Evolutionary conservation across 1,284 basidiomycete species (phyloP).

Genomic region (Ganoderma lingzhi): DNA sequence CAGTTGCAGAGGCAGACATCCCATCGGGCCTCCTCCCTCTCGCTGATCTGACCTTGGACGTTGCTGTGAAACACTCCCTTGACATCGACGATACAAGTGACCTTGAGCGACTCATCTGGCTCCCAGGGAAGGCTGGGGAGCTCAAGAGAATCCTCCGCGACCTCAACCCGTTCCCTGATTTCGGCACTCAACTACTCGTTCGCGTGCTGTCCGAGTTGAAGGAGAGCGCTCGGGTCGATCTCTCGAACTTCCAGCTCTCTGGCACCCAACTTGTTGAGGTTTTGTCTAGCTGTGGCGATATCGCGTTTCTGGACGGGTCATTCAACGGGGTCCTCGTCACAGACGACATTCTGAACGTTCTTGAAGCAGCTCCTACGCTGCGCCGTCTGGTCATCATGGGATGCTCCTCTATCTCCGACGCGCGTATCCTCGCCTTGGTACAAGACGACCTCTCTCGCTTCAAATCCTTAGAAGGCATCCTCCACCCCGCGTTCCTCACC

Average conservation of each 20-base stretch:
- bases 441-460: slow-evolving; percentile 36
- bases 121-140: slow-evolving; percentile 36
- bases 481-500: slow-evolving; percentile 36
- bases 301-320: slow-evolving; percentile 40
- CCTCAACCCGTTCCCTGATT: slow-evolving; percentile 38
- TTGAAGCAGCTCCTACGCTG: slow-evolving; percentile 32
- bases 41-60: slow-evolving; percentile 38
- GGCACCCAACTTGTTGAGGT: slow-evolving; percentile 32
- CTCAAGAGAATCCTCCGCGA: slow-evolving; percentile 32
- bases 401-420: slow-evolving; percentile 34
- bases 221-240: slow-evolving; percentile 30
- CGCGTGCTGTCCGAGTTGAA: slow-evolving; percentile 24
- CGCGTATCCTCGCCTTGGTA: slow-evolving; percentile 36
- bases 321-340: slow-evolving; percentile 30
- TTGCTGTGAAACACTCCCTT: slow-evolving; percentile 39
- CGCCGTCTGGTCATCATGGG: slow-evolving; percentile 40
- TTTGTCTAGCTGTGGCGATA: slow-evolving; percentile 19
- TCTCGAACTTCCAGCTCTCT: slow-evolving; percentile 37
- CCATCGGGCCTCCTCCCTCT: slow-evolving; percentile 24
- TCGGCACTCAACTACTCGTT: slow-evolving; percentile 34
- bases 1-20: neutral
- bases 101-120: slow-evolving; percentile 39
- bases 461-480: slow-evolving; percentile 37
- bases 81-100: slow-evolving; percentile 32
- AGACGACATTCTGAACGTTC: slow-evolving; percentile 32